Evolutionary conservation across 148 eudicot species (phyloP), one percentile per base, ranked within the genome.

Genomic region (Cornus florida): DNA sequence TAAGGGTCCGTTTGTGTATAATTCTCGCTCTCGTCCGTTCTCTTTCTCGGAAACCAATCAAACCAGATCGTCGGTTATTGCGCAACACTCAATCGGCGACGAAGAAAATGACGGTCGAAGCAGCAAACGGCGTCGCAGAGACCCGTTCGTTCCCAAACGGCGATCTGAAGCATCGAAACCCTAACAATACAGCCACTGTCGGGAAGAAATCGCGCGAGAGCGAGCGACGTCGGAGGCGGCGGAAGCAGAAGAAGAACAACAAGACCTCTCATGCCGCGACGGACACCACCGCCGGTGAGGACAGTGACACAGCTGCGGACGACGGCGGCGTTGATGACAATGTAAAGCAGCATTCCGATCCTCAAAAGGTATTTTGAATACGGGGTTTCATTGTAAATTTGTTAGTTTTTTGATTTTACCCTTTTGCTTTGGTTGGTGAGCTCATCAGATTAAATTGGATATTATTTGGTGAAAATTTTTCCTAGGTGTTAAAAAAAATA

Each of bases 191-290:
- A 43, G 67, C 71, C 38, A 81, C 74, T 23, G 70, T 62, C 50
- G 66, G 64, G 62, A 88, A 90, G 84, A 92, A 94, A 78, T 78
- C 86, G 56, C 86, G 87, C 56, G 98, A 92, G 56, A 79, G 77
- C 19, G 98, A 92, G 72, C 86, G 97, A 3, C 89, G 94, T 1
- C 88, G 97, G 39, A 92, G 97, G 68, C 84, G 98, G 10, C 91
- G 97, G 65, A 92, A 94, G 82, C 93, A 91, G 86, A 94, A 92
- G 91, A 94, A 94, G 85, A 93, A 87, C 83, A 91, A 90, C 70
- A 80, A 79, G 74, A 72, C 70, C 31, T 38, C 70, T 23, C 57
- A 71, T 71, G 53, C 60, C 10, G 79, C 72, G 4, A 81, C 46
- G 13, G 90, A 82, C 10, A 22, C 78, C n/a, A 83, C 72, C 24